Evolutionary conservation across 2,329 filamentous ascomycete species (phyloP), one percentile per base, ranked within the genome.

Genomic region (Albifimbria verrucaria): DNA sequence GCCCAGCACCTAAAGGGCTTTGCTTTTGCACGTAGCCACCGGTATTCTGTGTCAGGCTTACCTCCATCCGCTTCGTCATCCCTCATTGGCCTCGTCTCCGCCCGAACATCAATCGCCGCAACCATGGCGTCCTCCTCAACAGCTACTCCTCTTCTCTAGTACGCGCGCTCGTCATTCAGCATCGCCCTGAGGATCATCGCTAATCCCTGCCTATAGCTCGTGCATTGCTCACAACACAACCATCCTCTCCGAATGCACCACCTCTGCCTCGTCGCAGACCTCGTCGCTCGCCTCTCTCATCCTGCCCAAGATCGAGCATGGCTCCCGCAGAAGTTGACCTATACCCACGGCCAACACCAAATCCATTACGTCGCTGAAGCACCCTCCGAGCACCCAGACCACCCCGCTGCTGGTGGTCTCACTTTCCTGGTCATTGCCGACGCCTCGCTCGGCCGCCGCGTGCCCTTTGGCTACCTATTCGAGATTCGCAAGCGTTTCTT

Each of bases 291-390:
- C 93, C 61, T 94, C 92, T 44, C 80, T 97, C 63, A 92, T 99
- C 76, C 90, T 99, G 44, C 94, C 95, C 54, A 96, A 96, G 72
- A 96, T 99, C 78, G 80, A 82, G 52, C 94, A 99, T 76, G 75
- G 79, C 58, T 77, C 81, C 80, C 92, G 1, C 86, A 96, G 67
- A 97, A 97, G 74, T 84, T 96, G 60, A 97, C 93, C 51, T 97
- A 96, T 77, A 95, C 91, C 41, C 92, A 97, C 72, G 89, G 92
- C 74, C 79, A 87, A 55, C 87, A 95, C 71, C 91, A 94, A 78
- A 94, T 97, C 72, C 93, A 99, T 80, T 97, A 96, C 79, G 89
- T 97, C 67, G 84, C 92, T 65, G 89, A 94, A 67, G 86, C 91
- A 1, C 87, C 91, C 10, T 87, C 86, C 3, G 82, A 82, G 62